Percentiles rank a stretch among this genome's conserved stretches.
Conservation (phyloP, 345 rosid species). For the Microthlaspi erraticum region DNA sequence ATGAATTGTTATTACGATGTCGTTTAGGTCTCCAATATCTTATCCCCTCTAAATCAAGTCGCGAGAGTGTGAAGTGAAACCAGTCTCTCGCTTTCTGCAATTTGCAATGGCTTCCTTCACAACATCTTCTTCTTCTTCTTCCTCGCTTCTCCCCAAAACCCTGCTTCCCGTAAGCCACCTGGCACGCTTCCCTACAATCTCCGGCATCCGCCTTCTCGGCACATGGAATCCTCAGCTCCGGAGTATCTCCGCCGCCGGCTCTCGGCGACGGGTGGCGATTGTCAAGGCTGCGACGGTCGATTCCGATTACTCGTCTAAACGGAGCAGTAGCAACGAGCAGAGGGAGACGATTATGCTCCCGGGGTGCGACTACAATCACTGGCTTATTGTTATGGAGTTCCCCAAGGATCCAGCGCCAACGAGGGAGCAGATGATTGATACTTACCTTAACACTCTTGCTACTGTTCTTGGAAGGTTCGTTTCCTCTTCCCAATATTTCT, state of each 20-base stretch:
- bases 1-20: not conserved
- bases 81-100: constrained; percentile 14
- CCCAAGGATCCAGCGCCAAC: constrained; percentile 97
- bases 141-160: constrained; percentile 50
- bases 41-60: constrained; percentile 26
- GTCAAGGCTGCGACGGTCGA: constrained; percentile 60
- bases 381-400: constrained; percentile 97
- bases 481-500: not conserved
- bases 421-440: constrained; percentile 93
- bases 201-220: constrained; percentile 2
- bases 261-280: constrained; percentile 42
- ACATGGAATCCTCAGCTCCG: constrained; percentile 30
- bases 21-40: constrained; percentile 25
- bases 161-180: constrained; percentile 41
- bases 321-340: constrained; percentile 72
- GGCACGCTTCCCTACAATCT: constrained; percentile 1
- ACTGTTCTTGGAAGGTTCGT: constrained; percentile 85
- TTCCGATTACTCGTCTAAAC: constrained; percentile 65
- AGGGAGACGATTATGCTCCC: constrained; percentile 96
- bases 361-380: constrained; percentile 92
- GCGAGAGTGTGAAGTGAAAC: constrained; percentile 6
- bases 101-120: constrained; percentile 63
- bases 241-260: constrained; percentile 21
- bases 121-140: constrained; percentile 40
- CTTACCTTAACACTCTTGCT: constrained; percentile 86